A percentile compares a stretch with the other conserved stretches of the same genome.
phyloP scores from a whole-genome alignment of 225 moss, liverwort and hornwort genomes.

The Antitrichia curtipendula region DNA sequence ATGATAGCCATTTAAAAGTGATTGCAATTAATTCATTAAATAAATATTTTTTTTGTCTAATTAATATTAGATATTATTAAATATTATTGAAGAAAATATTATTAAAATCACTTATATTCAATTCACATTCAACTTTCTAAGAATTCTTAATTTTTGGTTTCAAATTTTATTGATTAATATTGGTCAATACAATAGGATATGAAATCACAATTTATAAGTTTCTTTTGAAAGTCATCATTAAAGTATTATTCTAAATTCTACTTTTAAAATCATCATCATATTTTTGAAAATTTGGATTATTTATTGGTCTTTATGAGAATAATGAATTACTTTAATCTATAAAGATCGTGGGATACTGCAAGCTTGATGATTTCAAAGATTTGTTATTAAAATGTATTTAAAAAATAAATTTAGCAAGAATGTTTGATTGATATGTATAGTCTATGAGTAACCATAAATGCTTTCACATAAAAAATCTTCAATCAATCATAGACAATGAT shows the following conservation, averaged over 20 bases:
- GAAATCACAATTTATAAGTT: rapidly evolving
- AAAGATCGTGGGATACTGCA: too few relatives aligned
- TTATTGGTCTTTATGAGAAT: neutral
- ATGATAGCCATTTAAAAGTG: neutral
- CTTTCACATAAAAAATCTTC: neutral
- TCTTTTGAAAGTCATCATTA: neutral
- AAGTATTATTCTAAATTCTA: neutral
- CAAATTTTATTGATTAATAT: neutral
- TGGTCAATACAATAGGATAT: neutral
- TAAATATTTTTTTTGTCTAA: rapidly evolving
- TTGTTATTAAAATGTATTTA: too few relatives aligned
- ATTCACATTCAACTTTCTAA: neutral
- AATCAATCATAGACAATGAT: neutral
- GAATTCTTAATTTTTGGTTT: neutral
- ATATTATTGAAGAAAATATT: neutral
- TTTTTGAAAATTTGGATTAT: neutral
- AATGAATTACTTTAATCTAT: too few relatives aligned
- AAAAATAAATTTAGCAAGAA: too few relatives aligned
- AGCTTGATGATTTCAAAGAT: too few relatives aligned
- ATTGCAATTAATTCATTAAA: neutral
- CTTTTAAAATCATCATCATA: neutral
- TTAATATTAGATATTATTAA: rapidly evolving
- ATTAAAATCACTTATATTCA: neutral
- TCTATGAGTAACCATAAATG: too few relatives aligned
- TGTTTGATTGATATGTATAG: too few relatives aligned